phyloP scores from a whole-genome alignment of 2,329 filamentous ascomycete genomes.

The Colletotrichum trifolii region DNA sequence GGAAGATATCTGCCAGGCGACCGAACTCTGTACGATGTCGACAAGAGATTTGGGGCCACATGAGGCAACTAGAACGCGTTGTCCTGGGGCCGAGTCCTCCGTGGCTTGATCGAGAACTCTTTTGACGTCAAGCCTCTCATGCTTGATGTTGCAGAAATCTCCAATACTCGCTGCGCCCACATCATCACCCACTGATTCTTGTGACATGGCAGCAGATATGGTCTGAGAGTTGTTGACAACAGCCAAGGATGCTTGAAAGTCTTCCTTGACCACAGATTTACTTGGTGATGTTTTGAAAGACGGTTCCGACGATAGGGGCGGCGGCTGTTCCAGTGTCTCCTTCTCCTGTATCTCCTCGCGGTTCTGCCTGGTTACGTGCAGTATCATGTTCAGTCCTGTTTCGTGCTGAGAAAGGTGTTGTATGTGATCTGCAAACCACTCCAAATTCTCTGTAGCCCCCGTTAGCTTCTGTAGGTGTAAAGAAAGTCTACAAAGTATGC shows the following conservation, averaged over 20 bases:
- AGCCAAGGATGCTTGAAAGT: too few relatives aligned
- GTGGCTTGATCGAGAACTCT: constrained; percentile 2
- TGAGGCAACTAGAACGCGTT: constrained; percentile 1
- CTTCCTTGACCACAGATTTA: background rate
- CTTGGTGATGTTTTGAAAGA: background rate
- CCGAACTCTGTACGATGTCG: constrained; percentile 10
- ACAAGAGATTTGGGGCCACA: constrained; percentile 19
- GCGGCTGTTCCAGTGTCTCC: background rate
- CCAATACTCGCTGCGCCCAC: background rate
- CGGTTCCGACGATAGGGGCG: background rate
- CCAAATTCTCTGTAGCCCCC: constrained; percentile 3
- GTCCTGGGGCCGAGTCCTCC: background rate
- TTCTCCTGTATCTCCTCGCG: background rate
- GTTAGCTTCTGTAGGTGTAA: background rate
- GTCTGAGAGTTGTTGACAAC: background rate
- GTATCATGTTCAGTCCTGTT: constrained; percentile 10
- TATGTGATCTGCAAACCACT: constrained; percentile 17
- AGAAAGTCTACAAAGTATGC: background rate
- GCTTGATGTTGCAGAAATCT: constrained; percentile 8
- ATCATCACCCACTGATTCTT: background rate
- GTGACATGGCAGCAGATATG: background rate
- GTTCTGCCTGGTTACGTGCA: constrained; percentile 12
- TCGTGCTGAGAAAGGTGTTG: constrained; percentile 7
- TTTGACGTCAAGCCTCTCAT: constrained; percentile 2
- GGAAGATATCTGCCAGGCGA: background rate